Base-by-base conservation (phyloP, 805 yeast genomes). In the Hemisphaericaspora nanyangensis region DNA sequence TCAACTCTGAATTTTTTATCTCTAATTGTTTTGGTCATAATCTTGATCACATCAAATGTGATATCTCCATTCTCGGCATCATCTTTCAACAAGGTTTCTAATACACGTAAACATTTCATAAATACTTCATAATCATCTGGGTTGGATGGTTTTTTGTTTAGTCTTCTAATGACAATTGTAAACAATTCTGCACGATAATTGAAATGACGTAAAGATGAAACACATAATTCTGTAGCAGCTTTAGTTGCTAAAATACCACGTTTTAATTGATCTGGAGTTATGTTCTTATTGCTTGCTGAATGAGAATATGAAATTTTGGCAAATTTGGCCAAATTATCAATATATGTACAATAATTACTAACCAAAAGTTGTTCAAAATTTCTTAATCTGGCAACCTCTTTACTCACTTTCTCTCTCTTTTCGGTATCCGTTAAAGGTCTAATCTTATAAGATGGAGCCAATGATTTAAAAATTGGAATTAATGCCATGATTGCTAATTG, bases 391-490 rank as follows among this genome's bases (percentile, higher is more conserved):
- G 85, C 82, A 25, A 93, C 84, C 16, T 93, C 99, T 54, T 75
- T 85, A 11, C 90, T 68, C 4, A 88, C 95, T 51, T 80, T 86
- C 52, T 88, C 96, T 44, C 77, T 75, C 58, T 79, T 79, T 59
- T 91, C 98, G 0, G 77, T 61, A 13, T 88, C 97, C 2, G 88
- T 73, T 37, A 93, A 68, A 2, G 95, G 84, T 56, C 96, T 74
- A 38, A 91, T 88, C 44, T 81, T 76, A 61, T 91, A 91, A 6
- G 93, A 82, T 2, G 99, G 99, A 1, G 93, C 80, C 34, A 93
- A 76, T 40, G 83, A 76, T 51, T 86, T 87, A 71, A 87, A 87
- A 3, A 88, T 85, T 0, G 95, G 87, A 2, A 88, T 82, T 44
- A 90, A 71, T 0, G 98, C 82, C 45, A 88, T 65, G 44, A 89